A percentile compares a stretch with the other conserved stretches of the same genome.
Evolutionary conservation across 768 basidiomycete species (phyloP).

Genomic region (Psilocybe sp.): DNA sequence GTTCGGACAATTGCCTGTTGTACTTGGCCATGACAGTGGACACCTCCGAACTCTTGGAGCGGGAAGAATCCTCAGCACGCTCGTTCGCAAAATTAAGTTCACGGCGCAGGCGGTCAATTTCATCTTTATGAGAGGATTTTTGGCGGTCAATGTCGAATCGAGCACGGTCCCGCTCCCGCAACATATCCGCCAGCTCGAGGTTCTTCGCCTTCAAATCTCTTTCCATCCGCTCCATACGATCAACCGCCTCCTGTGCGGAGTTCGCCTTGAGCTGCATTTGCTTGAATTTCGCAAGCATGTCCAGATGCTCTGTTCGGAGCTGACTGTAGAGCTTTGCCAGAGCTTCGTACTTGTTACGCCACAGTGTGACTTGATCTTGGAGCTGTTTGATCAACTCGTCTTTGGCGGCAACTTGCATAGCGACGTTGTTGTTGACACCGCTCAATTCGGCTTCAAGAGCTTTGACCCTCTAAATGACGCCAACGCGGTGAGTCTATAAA

Average conservation of each 20-base stretch:
- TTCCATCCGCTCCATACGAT: conserved; percentile 99
- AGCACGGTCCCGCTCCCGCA: conserved; percentile 93
- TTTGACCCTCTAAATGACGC: conserved; percentile 75
- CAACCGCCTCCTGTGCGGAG: conserved; percentile 96
- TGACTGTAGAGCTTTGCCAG: conserved; percentile 98
- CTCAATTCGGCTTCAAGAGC: conserved; percentile 87
- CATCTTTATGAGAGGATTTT: conserved; percentile 94
- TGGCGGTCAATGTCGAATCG: conserved; percentile 93
- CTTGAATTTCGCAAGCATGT: conserved; percentile 96
- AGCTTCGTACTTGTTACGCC: conserved; percentile 99
- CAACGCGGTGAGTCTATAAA: conserved; percentile 1
- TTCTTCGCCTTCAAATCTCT: conserved; percentile 98
- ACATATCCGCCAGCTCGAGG: conserved; percentile 97
- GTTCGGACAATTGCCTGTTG: conserved; percentile 91
- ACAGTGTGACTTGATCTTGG: conserved; percentile 93
- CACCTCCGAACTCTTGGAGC: conserved; percentile 92
- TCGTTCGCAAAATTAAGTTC: conserved; percentile 96
- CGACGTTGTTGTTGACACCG: conserved; percentile 71
- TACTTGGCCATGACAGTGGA: conserved; percentile 87
- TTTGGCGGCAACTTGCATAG: conserved; percentile 84
- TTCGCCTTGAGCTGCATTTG: conserved; percentile 97
- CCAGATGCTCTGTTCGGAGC: conserved; percentile 93
- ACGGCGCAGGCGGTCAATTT: conserved; percentile 86
- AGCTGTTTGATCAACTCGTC: conserved; percentile 95
- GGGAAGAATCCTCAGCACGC: conserved; percentile 90